These are phyloP conservation scores for Sphaerobolus stellatus DNA, from an alignment of 1,284 basidiomycete genomes.

Conservation along the genomic window DNA sequence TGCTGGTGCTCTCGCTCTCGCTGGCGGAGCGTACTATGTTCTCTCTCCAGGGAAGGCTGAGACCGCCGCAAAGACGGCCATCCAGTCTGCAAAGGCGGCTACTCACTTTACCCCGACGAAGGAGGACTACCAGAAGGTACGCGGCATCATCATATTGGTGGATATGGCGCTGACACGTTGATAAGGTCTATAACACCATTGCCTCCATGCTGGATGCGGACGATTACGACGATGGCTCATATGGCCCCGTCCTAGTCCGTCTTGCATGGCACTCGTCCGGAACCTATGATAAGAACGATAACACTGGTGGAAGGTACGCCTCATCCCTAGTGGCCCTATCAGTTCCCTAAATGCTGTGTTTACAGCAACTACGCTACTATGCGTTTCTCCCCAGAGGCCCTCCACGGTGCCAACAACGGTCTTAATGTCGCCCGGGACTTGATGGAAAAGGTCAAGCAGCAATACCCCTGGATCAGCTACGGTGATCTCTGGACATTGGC, in stretches of 20 bases:
- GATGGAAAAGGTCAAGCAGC: slow-evolving; percentile 86
- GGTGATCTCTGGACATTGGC: slow-evolving; percentile 94
- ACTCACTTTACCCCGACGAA: slow-evolving; percentile 66
- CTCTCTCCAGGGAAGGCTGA: slow-evolving; percentile 44
- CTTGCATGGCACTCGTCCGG: slow-evolving; percentile 94
- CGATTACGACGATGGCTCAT: slow-evolving; percentile 72
- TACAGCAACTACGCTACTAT: slow-evolving; percentile 90
- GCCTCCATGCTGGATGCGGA: slow-evolving; percentile 76
- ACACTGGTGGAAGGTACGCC: slow-evolving; percentile 81
- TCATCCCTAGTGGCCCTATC: slow-evolving; percentile 1
- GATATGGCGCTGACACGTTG: not conserved
- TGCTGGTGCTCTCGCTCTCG: slow-evolving; percentile 49
- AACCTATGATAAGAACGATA: slow-evolving; percentile 85
- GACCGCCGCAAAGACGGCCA: slow-evolving; percentile 56
- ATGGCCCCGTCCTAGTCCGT: slow-evolving; percentile 87
- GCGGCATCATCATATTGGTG: slow-evolving; percentile 2
- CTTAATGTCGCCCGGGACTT: slow-evolving; percentile 79
- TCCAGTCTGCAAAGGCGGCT: slow-evolving; percentile 60
- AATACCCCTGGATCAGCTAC: slow-evolving; percentile 90
- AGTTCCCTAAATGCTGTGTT: slow-evolving; percentile 4
- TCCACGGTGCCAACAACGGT: slow-evolving; percentile 88
- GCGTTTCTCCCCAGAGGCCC: slow-evolving; percentile 86
- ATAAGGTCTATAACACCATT: slow-evolving; percentile 84
- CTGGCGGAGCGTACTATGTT: slow-evolving; percentile 56
- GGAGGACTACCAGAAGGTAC: slow-evolving; percentile 86